These are phyloP conservation scores for Penicillium oxalicum DNA, from an alignment of 2,329 filamentous ascomycete genomes.

Conservation along the genomic window DNA sequence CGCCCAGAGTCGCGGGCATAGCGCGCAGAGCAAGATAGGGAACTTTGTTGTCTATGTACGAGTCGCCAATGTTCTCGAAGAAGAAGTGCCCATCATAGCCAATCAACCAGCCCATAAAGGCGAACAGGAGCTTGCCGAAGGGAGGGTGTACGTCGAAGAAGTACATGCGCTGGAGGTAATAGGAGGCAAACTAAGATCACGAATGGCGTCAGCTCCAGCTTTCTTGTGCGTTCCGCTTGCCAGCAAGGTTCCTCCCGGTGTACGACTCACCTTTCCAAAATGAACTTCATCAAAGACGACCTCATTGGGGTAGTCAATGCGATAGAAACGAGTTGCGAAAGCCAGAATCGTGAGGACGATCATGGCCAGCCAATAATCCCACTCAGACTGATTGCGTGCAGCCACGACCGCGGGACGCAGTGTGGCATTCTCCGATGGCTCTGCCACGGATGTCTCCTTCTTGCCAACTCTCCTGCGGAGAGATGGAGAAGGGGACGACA, in stretches of 20 bases:
- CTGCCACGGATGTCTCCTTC: slow-evolving; percentile 26
- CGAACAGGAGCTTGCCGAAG: slow-evolving; percentile 96
- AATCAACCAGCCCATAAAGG: slow-evolving; percentile 93
- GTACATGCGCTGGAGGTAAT: slow-evolving; percentile 93
- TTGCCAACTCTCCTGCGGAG: slow-evolving; percentile 40
- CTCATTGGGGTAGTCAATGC: slow-evolving; percentile 89
- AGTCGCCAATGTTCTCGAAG: slow-evolving; percentile 99
- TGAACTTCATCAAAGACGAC: slow-evolving; percentile 99
- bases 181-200: slow-evolving; percentile 46
- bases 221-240: slow-evolving; percentile 2
- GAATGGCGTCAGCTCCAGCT: slow-evolving; percentile 12
- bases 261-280: slow-evolving; percentile 80
- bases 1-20: slow-evolving; percentile 84
- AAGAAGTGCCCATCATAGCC: slow-evolving; percentile 96
- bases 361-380: slow-evolving; percentile 78
- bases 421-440: slow-evolving; percentile 21
- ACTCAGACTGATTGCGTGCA: slow-evolving; percentile 49
- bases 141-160: slow-evolving; percentile 99
- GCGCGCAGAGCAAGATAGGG: slow-evolving; percentile 95
- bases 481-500: slow-evolving; percentile 34
- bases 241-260: neutral
- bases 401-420: slow-evolving; percentile 14
- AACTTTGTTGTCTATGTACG: slow-evolving; percentile 93
- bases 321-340: slow-evolving; percentile 91
- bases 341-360: slow-evolving; percentile 71